Evolutionary conservation across 495 filamentous ascomycete genomes (phyloP).

Genomic region (Apiosordaria backusii): DNA sequence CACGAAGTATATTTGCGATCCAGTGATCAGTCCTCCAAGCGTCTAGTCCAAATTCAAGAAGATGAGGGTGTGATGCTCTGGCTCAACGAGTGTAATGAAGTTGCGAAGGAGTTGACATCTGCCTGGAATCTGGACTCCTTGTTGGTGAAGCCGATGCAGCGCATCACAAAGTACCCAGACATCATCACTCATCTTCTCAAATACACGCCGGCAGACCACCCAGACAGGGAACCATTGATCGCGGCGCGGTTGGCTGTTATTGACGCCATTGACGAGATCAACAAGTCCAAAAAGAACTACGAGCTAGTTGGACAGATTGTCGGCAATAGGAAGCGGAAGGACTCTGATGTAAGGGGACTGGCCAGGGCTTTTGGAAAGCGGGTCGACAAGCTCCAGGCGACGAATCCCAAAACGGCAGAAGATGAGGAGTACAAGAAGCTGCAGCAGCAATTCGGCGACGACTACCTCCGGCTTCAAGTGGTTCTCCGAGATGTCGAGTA

Average conservation of each 20-base stretch:
- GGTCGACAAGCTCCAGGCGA: slow-evolving; percentile 65
- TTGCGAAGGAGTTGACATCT: slow-evolving; percentile 79
- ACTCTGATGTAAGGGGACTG: slow-evolving; percentile 81
- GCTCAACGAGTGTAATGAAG: slow-evolving; percentile 85
- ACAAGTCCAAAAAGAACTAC: slow-evolving; percentile 86
- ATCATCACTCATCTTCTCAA: slow-evolving; percentile 74
- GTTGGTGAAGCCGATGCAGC: slow-evolving; percentile 91
- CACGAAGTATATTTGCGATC: slow-evolving; percentile 86
- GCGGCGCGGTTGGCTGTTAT: slow-evolving; percentile 61
- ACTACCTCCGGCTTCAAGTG: slow-evolving; percentile 84
- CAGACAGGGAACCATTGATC: slow-evolving; percentile 67
- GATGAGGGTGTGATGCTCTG: slow-evolving; percentile 78
- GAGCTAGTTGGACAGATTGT: slow-evolving; percentile 87
- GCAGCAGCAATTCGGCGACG: slow-evolving; percentile 75
- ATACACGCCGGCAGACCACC: slow-evolving; percentile 74
- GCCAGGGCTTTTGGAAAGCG: slow-evolving; percentile 83
- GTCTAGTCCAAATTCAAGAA: slow-evolving; percentile 67
- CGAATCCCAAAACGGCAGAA: slow-evolving; percentile 65
- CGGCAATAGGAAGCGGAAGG: slow-evolving; percentile 72
- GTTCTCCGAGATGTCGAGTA: slow-evolving; percentile 85
- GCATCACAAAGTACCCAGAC: slow-evolving; percentile 87
- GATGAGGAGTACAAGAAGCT: slow-evolving; percentile 75
- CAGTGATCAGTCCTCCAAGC: slow-evolving; percentile 76
- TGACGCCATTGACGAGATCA: slow-evolving; percentile 75
- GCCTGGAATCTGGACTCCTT: slow-evolving; percentile 94